A percentile compares a stretch with the other conserved stretches of the same genome.
Conservation (phyloP, 352 stramenopile genomes). For the Phytopythium aichiense region DNA sequence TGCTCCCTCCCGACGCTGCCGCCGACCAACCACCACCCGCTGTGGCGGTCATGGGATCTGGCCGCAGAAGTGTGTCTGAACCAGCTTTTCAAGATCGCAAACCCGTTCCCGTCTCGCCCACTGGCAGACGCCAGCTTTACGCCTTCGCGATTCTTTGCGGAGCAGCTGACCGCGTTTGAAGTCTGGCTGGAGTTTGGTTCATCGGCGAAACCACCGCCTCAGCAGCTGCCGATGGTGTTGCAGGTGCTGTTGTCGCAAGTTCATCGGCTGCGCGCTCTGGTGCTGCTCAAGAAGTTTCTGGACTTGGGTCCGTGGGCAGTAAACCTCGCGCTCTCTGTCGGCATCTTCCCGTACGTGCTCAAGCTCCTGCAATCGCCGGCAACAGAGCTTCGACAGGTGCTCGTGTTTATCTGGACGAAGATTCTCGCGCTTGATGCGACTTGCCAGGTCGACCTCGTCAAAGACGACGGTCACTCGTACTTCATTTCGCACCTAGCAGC, state of each 20-base stretch:
- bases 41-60: conserved; percentile 99
- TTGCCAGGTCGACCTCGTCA: conserved; percentile 95
- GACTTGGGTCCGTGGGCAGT: conserved; percentile 92
- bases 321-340: conserved; percentile 91
- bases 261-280: conserved; percentile 95
- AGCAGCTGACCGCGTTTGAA: conserved; percentile 98
- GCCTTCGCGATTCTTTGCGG: conserved; percentile 96
- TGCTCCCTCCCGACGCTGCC: conserved; percentile 94
- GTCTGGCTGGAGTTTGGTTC: conserved; percentile 97
- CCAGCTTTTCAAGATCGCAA: conserved; percentile 87
- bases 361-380: conserved; percentile 96
- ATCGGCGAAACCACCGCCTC: conserved; percentile 86
- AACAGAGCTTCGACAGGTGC: conserved; percentile 93
- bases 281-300: conserved; percentile 95
- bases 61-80: conserved; percentile 97
- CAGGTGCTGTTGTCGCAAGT: conserved; percentile 96
- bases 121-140: conserved; percentile 53
- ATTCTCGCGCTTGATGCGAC: conserved; percentile 96
- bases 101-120: conserved; percentile 38
- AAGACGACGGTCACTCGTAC: conserved; percentile 94
- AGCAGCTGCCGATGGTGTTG: conserved; percentile 98
- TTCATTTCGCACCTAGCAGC: conserved; percentile 94
- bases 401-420: conserved; percentile 92
- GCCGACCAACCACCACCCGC: conserved; percentile 93
- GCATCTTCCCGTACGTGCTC: conserved; percentile 98